These are phyloP conservation scores for Salix udensis DNA, from an alignment of 345 rosid genomes.

Conservation along the genomic window DNA sequence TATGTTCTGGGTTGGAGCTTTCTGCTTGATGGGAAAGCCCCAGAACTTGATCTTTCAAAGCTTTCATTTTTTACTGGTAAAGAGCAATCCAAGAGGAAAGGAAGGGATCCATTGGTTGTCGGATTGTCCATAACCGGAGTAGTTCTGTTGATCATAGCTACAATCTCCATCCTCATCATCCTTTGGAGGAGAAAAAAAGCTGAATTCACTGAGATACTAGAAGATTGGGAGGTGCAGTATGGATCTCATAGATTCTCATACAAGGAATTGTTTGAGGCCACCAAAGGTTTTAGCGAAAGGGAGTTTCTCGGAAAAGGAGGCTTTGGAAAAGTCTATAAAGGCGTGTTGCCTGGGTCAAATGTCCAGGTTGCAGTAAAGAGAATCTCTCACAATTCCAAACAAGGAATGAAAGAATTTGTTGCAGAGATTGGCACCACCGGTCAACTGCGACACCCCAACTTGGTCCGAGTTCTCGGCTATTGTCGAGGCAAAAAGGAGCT, in stretches of 20 bases:
- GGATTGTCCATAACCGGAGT: neutral
- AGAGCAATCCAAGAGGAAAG: neutral
- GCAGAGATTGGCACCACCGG: slow-evolving; percentile 14
- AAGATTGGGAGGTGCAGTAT: slow-evolving; percentile 15
- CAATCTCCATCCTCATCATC: neutral
- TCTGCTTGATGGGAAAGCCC: neutral
- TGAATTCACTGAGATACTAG: neutral
- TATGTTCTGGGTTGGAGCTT: slow-evolving; percentile 20
- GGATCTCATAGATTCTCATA: slow-evolving; percentile 5
- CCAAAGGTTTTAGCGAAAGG: slow-evolving; percentile 12
- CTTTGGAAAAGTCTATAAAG: slow-evolving; percentile 11
- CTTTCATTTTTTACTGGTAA: neutral
- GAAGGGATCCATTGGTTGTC: neutral
- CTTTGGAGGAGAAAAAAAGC: neutral
- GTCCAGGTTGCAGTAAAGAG: slow-evolving; percentile 8
- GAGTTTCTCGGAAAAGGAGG: slow-evolving; percentile 10
- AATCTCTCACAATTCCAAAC: slow-evolving; percentile 14
- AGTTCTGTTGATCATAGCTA: neutral
- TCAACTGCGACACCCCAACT: slow-evolving; percentile 4
- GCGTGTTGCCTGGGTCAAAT: slow-evolving; percentile 7
- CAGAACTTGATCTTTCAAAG: neutral
- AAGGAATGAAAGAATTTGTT: slow-evolving; percentile 20
- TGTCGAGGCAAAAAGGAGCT: slow-evolving; percentile 7
- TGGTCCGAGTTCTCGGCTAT: slow-evolving; percentile 11
- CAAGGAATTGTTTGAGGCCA: slow-evolving; percentile 5